phyloP scores from a whole-genome alignment of 306 rosid species.

The Begonia peltatifolia region DNA sequence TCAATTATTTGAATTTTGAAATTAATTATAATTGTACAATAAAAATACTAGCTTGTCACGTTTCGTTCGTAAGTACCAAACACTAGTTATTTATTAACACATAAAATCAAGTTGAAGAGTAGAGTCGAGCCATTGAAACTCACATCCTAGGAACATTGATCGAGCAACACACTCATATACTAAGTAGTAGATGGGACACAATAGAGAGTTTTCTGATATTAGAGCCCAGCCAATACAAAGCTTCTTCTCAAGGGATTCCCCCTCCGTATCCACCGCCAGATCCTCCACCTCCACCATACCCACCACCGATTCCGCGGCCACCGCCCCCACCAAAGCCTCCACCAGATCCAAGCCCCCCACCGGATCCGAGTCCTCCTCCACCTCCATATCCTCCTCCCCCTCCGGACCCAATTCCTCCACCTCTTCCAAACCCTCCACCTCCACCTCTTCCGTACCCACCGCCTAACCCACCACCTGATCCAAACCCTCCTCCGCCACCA shows the following conservation, averaged over 20 bases:
- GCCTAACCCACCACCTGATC: background rate
- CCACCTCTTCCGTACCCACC: background rate
- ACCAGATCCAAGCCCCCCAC: constrained; percentile 11
- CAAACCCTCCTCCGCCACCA: background rate
- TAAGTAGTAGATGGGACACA: no score
- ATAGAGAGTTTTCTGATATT: no score
- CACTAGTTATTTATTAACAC: no score
- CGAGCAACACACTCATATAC: no score
- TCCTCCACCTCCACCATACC: constrained; percentile 4
- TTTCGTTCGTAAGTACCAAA: no score
- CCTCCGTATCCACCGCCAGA: background rate
- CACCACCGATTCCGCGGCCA: constrained; percentile 10
- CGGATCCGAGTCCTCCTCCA: constrained; percentile 13
- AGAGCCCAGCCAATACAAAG: no score
- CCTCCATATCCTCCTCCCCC: constrained; percentile 2
- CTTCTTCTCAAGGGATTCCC: background rate
- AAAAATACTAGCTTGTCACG: no score
- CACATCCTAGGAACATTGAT: no score
- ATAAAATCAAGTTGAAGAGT: no score
- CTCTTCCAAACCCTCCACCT: background rate
- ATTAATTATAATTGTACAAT: no score
- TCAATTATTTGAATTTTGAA: no score
- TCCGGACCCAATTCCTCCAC: background rate
- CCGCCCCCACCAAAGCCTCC: constrained; percentile 19
- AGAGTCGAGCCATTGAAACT: no score